Evolutionary conservation across 139 green algal genomes (phyloP).

Genomic region (Monoraphidium neglectum): DNA sequence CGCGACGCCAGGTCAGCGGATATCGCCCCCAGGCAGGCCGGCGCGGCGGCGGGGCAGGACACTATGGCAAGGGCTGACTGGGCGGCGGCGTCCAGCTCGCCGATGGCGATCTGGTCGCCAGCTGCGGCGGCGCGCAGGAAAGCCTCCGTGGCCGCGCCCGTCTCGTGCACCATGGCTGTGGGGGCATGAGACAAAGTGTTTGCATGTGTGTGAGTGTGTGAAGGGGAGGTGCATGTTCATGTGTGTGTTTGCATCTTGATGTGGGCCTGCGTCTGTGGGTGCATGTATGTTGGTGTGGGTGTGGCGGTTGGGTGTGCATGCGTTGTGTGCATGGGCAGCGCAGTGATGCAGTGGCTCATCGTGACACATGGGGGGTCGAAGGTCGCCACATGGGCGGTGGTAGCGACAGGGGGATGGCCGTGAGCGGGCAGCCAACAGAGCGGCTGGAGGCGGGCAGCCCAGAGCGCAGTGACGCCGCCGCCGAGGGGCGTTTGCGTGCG

Average conservation of each 20-base stretch:
- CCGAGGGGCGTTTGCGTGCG: not conserved
- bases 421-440: not conserved
- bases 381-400: not conserved
- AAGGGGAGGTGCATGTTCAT: not conserved
- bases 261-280: not conserved
- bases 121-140: constrained; percentile 42
- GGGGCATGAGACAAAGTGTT: not conserved
- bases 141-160: constrained; percentile 40
- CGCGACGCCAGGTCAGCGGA: not conserved
- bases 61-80: constrained; percentile 8
- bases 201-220: not conserved
- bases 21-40: constrained; percentile 7
- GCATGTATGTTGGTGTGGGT: not conserved
- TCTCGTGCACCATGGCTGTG: constrained; percentile 50
- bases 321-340: not conserved
- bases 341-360: not conserved
- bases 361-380: not conserved
- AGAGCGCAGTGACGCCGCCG: not conserved
- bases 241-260: not conserved
- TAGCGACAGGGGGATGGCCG: not conserved
- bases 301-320: not conserved
- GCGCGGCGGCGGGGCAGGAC: not conserved
- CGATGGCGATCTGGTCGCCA: constrained; percentile 26
- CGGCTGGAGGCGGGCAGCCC: not conserved
- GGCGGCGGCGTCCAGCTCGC: constrained; percentile 1